Evolutionary conservation across 176 grass and related monocot genomes (phyloP).

Genomic region (Zoysia pacifica): DNA sequence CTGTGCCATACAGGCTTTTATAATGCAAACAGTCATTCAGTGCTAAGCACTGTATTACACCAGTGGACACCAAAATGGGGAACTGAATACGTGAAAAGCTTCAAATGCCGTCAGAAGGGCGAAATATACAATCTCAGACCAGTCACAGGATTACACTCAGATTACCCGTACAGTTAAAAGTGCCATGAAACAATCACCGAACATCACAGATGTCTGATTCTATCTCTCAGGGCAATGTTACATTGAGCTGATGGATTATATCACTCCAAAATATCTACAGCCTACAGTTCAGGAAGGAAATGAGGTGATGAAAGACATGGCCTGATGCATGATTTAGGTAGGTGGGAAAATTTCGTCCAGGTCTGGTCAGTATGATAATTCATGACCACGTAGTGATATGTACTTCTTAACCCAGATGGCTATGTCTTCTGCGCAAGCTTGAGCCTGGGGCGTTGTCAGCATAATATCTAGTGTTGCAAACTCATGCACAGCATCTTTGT

Average conservation of each 20-base stretch:
- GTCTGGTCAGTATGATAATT: conserved; percentile 59
- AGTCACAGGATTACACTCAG: conserved; percentile 6
- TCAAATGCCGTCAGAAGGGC: conserved; percentile 24
- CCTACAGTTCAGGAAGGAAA: not conserved
- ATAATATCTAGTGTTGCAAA: conserved; percentile 63
- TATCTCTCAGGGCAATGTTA: not conserved
- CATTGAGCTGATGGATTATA: not conserved
- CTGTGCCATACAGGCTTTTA: too few relatives aligned
- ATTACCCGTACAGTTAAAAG: not conserved
- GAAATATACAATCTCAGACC: conserved; percentile 23
- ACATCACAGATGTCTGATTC: not conserved
- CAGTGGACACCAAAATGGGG: not conserved
- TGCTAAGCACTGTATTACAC: not conserved
- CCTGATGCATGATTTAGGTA: conserved; percentile 2
- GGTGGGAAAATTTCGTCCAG: not conserved
- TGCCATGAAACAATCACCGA: not conserved
- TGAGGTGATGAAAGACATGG: not conserved
- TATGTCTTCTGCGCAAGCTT: conserved; percentile 67
- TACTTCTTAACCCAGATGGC: conserved; percentile 83
- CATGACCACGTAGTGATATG: conserved; percentile 70
- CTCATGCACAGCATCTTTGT: conserved; percentile 73
- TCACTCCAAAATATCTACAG: not conserved
- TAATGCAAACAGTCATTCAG: not conserved
- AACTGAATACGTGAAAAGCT: not conserved
- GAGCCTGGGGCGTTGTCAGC: conserved; percentile 55